These are phyloP conservation scores for Flaveria ramosissima DNA, from an alignment of 129 eudicot genomes.

Conservation along the genomic window DNA sequence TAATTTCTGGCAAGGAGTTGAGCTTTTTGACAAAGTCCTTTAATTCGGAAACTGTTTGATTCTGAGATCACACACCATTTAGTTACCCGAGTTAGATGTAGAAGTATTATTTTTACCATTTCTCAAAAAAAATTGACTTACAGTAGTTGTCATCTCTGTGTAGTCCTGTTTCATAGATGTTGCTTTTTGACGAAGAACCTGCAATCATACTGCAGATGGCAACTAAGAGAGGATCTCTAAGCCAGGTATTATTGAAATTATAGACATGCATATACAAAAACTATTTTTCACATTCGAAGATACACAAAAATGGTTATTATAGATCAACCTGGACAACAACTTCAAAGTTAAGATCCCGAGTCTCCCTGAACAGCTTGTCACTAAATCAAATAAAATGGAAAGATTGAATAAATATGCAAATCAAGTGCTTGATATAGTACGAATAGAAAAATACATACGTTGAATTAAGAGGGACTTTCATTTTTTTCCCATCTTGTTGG, in stretches of 20 bases:
- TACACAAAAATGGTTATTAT: constrained; percentile 23
- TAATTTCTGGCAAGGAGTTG: constrained; percentile 96
- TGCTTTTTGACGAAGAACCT: constrained; percentile 99
- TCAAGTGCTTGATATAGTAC: neutral
- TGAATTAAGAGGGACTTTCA: constrained; percentile 93
- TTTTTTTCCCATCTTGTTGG: constrained; percentile 85
- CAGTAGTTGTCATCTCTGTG: constrained; percentile 78
- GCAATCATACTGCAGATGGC: constrained; percentile 60
- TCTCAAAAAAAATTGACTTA: constrained; percentile 37
- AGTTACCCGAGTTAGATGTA: neutral
- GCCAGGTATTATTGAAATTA: neutral
- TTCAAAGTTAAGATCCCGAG: constrained; percentile 93
- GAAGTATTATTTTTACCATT: neutral
- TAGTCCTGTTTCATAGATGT: constrained; percentile 98
- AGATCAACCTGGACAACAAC: constrained; percentile 96
- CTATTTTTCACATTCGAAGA: neutral
- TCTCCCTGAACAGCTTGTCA: constrained; percentile 97
- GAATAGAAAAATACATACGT: constrained; percentile 49
- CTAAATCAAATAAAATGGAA: constrained; percentile 46
- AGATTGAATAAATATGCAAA: constrained; percentile 15
- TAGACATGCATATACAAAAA: neutral
- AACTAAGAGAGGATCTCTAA: constrained; percentile 44
- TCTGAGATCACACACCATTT: constrained; percentile 49
- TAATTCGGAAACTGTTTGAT: constrained; percentile 85
- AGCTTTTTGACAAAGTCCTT: constrained; percentile 98